Conservation (phyloP, 1,139 yeast genomes). For the Geotrichum phurueaensis region DNA sequence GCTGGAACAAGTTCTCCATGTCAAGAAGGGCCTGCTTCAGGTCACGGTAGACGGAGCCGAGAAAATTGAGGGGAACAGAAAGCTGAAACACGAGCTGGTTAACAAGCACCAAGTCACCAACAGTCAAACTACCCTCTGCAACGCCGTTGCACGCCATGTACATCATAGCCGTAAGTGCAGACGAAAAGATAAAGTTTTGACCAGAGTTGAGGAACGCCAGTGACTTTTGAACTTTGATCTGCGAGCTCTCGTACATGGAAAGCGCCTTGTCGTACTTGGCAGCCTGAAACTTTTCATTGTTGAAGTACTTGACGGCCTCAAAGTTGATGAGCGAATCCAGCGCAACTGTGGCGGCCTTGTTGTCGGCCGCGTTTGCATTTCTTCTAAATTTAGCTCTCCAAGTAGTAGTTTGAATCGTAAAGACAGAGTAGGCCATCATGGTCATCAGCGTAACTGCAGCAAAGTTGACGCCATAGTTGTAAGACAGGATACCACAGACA, state of each 20-base stretch:
- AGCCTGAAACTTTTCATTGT: constrained; percentile 77
- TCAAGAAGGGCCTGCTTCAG: constrained; percentile 85
- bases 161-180: constrained; percentile 96
- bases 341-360: constrained; percentile 89
- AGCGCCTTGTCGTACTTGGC: constrained; percentile 76
- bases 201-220: constrained; percentile 87
- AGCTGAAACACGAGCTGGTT: constrained; percentile 94
- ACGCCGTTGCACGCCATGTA: constrained; percentile 98
- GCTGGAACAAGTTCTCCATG: constrained; percentile 83
- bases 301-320: constrained; percentile 91
- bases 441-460: constrained; percentile 87
- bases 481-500: constrained; percentile 89
- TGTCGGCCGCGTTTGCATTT: constrained; percentile 89
- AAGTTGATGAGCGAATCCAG: constrained; percentile 88
- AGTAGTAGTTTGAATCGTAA: constrained; percentile 87
- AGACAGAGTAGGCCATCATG: constrained; percentile 77
- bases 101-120: constrained; percentile 93
- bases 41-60: constrained; percentile 94
- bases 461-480: constrained; percentile 82
- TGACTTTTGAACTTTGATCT: constrained; percentile 87
- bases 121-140: constrained; percentile 71
- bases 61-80: constrained; percentile 85
- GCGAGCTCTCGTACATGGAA: constrained; percentile 68
- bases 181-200: constrained; percentile 83
- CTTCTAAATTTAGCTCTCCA: constrained; percentile 95